Conservation (phyloP, 108 stramenopile species). For the Discostella pseudostelligera region DNA sequence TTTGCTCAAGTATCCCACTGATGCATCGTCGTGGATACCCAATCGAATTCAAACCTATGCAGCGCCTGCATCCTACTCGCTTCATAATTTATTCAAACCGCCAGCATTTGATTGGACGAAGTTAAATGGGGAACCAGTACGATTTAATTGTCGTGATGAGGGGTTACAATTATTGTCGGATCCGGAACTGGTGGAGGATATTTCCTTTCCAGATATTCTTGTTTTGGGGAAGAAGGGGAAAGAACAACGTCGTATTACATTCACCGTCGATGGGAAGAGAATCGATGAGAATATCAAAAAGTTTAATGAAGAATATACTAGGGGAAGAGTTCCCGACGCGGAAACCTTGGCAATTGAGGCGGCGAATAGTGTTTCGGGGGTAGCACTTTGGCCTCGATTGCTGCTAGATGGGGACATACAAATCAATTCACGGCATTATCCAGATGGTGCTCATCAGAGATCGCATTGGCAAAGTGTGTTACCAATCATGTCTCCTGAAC, state of each 20-base stretch:
- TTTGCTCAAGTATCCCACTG: conserved; percentile 50
- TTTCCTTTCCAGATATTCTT: conserved; percentile 47
- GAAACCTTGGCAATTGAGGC: conserved; percentile 21
- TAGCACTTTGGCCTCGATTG: conserved; percentile 71
- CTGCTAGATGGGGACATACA: conserved; percentile 28
- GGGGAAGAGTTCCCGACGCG: conserved; percentile 34
- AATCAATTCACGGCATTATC: conserved; percentile 49
- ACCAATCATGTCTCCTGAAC: conserved; percentile 52
- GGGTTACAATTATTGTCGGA: conserved; percentile 59
- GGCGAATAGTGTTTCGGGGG: conserved; percentile 45
- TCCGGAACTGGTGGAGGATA: conserved; percentile 62
- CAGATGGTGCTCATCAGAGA: conserved; percentile 57
- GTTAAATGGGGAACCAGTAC: conserved; percentile 57
- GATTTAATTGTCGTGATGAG: conserved; percentile 72
- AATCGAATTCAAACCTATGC: conserved; percentile 54
- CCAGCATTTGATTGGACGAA: conserved; percentile 73
- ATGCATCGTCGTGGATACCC: conserved; percentile 57
- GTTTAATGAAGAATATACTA: conserved; percentile 44
- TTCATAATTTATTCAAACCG: conserved; percentile 63
- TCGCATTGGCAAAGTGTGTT: conserved; percentile 79
- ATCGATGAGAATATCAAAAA: conserved; percentile 32
- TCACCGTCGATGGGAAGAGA: conserved; percentile 40
- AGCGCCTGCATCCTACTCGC: conserved; percentile 60
- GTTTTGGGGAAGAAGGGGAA: neutral
- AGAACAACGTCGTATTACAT: conserved; percentile 20